Evolutionary conservation across 2,329 filamentous ascomycete species (phyloP).

Genomic region (Keithomyces neogunnii): DNA sequence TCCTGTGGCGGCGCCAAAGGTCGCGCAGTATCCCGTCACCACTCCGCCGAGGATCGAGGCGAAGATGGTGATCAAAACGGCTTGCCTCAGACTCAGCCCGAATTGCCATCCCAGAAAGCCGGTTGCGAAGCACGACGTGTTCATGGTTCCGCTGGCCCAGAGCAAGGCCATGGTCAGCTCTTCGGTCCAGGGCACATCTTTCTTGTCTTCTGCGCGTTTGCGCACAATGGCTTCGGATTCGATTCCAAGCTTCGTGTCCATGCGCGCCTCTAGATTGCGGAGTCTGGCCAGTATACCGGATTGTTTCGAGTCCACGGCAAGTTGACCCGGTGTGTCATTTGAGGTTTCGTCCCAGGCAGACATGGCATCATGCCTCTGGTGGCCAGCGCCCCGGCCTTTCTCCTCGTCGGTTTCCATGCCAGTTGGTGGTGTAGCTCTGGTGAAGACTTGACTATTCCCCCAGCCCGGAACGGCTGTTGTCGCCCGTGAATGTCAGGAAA

Average conservation of each 20-base stretch:
- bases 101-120: constrained; percentile 43
- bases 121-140: constrained; percentile 40
- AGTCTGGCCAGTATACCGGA: constrained; percentile 25
- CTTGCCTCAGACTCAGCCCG: constrained; percentile 34
- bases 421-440: not conserved
- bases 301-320: not conserved
- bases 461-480: not conserved
- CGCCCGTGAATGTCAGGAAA: too few species aligned
- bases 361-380: not conserved
- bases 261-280: constrained; percentile 31
- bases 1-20: constrained; percentile 39
- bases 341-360: not conserved
- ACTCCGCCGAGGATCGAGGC: constrained; percentile 29
- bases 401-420: constrained; percentile 3
- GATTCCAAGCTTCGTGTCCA: constrained; percentile 39
- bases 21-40: constrained; percentile 36
- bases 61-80: constrained; percentile 36
- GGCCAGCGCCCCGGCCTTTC: not conserved
- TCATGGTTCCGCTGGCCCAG: constrained; percentile 44
- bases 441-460: not conserved
- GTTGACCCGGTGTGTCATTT: not conserved
- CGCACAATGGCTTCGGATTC: constrained; percentile 38
- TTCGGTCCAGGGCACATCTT: constrained; percentile 24
- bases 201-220: constrained; percentile 33
- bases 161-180: constrained; percentile 41